These are phyloP conservation scores for Manihot esculenta DNA, from an alignment of 441 rosid genomes.

Conservation along the genomic window DNA sequence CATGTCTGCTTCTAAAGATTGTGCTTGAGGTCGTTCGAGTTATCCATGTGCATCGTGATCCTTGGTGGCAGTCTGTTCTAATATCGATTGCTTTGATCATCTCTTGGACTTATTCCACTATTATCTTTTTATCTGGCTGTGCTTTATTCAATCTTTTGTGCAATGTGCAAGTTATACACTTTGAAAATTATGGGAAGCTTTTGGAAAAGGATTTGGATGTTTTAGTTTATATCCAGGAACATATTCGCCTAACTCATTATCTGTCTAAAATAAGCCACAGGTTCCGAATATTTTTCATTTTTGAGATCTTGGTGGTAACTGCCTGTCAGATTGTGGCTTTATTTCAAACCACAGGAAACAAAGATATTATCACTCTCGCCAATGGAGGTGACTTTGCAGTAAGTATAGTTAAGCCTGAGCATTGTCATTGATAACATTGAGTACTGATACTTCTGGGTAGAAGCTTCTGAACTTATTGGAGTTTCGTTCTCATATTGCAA, in stretches of 20 bases:
- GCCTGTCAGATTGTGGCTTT: conserved; percentile 42
- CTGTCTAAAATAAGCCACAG: conserved; percentile 60
- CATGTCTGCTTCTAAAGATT: conserved; percentile 44
- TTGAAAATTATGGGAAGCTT: conserved; percentile 47
- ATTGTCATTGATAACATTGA: neutral
- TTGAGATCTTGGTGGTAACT: conserved; percentile 48
- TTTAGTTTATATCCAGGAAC: conserved; percentile 38
- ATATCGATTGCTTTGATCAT: conserved; percentile 28
- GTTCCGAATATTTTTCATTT: conserved; percentile 43
- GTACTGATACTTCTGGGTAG: neutral
- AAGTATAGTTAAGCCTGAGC: conserved; percentile 17
- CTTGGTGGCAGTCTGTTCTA: conserved; percentile 40
- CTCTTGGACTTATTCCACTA: conserved; percentile 44
- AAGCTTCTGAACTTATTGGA: too few species aligned
- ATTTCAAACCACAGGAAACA: conserved; percentile 41
- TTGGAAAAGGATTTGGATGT: conserved; percentile 47
- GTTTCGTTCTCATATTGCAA: neutral
- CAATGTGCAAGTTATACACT: conserved; percentile 52
- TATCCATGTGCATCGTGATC: conserved; percentile 15
- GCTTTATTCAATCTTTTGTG: conserved; percentile 44
- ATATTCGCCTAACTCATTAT: conserved; percentile 35
- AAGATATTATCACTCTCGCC: conserved; percentile 30
- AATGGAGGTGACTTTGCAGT: conserved; percentile 55
- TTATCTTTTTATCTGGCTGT: conserved; percentile 40
- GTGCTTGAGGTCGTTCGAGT: conserved; percentile 36